These are phyloP conservation scores for Yamadazyma diddensiae DNA, from an alignment of 1,139 yeast genomes.

Conservation along the genomic window DNA sequence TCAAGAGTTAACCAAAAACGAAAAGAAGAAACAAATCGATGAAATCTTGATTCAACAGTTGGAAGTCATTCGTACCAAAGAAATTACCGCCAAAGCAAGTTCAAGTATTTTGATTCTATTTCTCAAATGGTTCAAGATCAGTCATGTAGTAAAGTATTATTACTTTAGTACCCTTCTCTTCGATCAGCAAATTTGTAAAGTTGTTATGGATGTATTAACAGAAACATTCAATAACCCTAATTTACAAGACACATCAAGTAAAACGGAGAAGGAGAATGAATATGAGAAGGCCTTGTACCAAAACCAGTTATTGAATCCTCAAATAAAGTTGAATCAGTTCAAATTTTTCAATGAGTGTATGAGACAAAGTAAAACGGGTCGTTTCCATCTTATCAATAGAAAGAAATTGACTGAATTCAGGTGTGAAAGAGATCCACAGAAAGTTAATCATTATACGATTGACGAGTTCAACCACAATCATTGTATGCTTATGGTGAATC, in stretches of 20 bases:
- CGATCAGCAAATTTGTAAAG: constrained; percentile 64
- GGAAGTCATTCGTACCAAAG: constrained; percentile 61
- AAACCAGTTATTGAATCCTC: constrained; percentile 47
- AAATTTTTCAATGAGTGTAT: constrained; percentile 47
- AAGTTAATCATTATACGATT: constrained; percentile 28
- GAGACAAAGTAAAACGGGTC: constrained; percentile 14
- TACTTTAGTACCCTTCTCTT: constrained; percentile 68
- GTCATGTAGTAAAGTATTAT: constrained; percentile 77
- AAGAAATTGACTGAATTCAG: constrained; percentile 23
- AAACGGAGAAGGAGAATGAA: constrained; percentile 28
- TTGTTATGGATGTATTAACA: constrained; percentile 36
- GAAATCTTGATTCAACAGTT: constrained; percentile 38
- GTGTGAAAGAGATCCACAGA: constrained; percentile 25
- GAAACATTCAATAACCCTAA: constrained; percentile 37
- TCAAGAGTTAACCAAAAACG: constrained; percentile 11
- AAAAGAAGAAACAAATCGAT: constrained; percentile 23
- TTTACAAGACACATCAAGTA: constrained; percentile 21
- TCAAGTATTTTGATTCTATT: constrained; percentile 53
- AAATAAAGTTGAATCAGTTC: constrained; percentile 33
- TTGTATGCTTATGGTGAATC: constrained; percentile 43
- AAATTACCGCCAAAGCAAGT: constrained; percentile 61
- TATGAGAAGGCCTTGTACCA: constrained; percentile 32
- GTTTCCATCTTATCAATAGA: constrained; percentile 30
- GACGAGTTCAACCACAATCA: constrained; percentile 38
- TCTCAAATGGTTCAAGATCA: constrained; percentile 73